These are phyloP conservation scores for Thelephora aurantiotincta DNA, from an alignment of 768 basidiomycete genomes.

Conservation along the genomic window DNA sequence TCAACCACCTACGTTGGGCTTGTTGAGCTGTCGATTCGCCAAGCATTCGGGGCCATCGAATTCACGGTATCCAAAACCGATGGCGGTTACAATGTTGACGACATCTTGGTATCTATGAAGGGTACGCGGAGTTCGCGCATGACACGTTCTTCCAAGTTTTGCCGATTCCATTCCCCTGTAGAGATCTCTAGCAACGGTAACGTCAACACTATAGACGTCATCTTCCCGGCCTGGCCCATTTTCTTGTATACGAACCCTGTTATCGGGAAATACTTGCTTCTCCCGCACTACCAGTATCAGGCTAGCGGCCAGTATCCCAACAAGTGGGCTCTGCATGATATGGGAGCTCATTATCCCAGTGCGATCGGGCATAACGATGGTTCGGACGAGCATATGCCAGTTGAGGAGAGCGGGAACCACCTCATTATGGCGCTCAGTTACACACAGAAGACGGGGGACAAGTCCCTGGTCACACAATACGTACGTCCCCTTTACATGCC, in stretches of 20 bases:
- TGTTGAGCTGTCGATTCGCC: conserved; percentile 19
- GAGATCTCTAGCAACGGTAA: conserved; percentile 4
- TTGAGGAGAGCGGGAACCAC: conserved; percentile 57
- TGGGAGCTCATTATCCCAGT: conserved; percentile 30
- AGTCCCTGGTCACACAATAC: conserved; percentile 32
- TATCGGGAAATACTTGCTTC: conserved; percentile 34
- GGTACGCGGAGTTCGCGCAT: conserved; percentile 17
- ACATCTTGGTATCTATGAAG: conserved; percentile 23
- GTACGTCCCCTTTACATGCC: conserved; percentile 13
- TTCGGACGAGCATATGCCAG: conserved; percentile 20
- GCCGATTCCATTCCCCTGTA: neutral
- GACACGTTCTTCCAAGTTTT: conserved; percentile 6
- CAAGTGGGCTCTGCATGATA: conserved; percentile 49
- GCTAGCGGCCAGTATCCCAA: conserved; percentile 53
- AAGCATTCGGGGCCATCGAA: conserved; percentile 26
- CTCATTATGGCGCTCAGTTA: conserved; percentile 57
- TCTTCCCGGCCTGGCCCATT: conserved; percentile 19
- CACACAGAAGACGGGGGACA: conserved; percentile 36
- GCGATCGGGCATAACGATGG: conserved; percentile 30
- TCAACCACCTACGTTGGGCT: conserved; percentile 18
- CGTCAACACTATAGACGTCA: conserved; percentile 22
- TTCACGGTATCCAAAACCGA: conserved; percentile 18
- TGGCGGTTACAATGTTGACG: conserved; percentile 17
- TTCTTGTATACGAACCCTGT: conserved; percentile 19
- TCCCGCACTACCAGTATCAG: conserved; percentile 52